Evolutionary conservation across 805 yeast species (phyloP), one percentile per base, ranked within the genome.

Genomic region (Metschnikowia bowlesiae): DNA sequence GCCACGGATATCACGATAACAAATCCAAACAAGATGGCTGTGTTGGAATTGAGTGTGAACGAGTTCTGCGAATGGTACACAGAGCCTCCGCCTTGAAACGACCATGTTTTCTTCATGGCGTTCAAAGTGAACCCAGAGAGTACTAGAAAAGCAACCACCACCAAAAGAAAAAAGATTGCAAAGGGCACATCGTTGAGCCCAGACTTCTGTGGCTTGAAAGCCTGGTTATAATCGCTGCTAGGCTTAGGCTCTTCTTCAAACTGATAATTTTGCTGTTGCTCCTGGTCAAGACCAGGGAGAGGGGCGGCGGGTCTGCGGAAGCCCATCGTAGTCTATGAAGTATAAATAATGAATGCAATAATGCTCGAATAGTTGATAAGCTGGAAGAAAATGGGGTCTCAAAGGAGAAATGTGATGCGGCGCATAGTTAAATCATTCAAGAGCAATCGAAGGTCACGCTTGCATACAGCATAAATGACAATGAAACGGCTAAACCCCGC

Each of bases 41-140:
- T 84, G 62, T 86, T 86, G 28, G 95, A 80, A 68, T 85, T 83
- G 65, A 89, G 65, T 0, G 90, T 79, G 59, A 86, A 84, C n/a
- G 77, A 63, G 48, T 78, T 72, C 10, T 64, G 59, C 6, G 76
- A 62, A 39, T 69, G 65, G 64, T 88, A 87, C 53, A 86, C 85
- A 4, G 85, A 81, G 26, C 80, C 68, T 6, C 91, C 22, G 22
- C 22, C 92, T 51, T 80, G 80, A 49, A 70, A 71, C 11, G 79
- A 68, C 58, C 79, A 78, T 3, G 82, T 80, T 16, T 69, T 57
- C 3, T 79, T 73, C 70, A 87, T 85, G 8, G 87, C 85, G 53
- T 81, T 74, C 53, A 90, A 67, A 1, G 88, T 80, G 45, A 89
- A 75, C 6, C 78, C 85, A 0, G 96, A 84, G 37, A 90, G 73